These are phyloP conservation scores for Eragrostis tef DNA, from an alignment of 202 grass and related monocot species.

Conservation along the genomic window DNA sequence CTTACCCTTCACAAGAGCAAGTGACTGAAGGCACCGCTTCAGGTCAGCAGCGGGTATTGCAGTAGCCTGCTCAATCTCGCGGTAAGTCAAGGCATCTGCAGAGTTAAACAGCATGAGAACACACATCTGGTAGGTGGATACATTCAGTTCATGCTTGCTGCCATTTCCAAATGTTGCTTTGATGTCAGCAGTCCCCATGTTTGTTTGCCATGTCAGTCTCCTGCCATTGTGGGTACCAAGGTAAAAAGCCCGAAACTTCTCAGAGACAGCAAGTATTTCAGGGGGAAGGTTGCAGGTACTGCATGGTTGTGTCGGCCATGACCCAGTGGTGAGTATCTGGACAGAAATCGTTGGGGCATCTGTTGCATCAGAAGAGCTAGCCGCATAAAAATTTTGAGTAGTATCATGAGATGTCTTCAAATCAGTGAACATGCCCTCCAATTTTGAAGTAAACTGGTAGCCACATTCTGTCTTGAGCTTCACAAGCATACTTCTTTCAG, in stretches of 20 bases:
- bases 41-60: conserved; percentile 67
- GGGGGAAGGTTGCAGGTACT: conserved; percentile 66
- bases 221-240: conserved; percentile 86
- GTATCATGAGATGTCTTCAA: conserved; percentile 76
- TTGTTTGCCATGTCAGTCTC: conserved; percentile 85
- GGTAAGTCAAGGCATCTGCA: conserved; percentile 58
- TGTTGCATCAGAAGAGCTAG: conserved; percentile 41
- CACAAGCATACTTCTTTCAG: conserved; percentile 71
- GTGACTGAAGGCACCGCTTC: conserved; percentile 80
- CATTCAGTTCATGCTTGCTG: conserved; percentile 80
- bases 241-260: conserved; percentile 76
- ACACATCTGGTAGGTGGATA: conserved; percentile 93
- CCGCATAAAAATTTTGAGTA: conserved; percentile 59
- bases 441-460: conserved; percentile 76
- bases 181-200: conserved; percentile 81
- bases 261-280: conserved; percentile 68
- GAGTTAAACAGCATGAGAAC: conserved; percentile 79
- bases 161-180: conserved; percentile 78
- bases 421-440: conserved; percentile 85
- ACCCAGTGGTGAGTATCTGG: conserved; percentile 80
- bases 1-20: conserved; percentile 80
- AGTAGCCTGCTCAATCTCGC: conserved; percentile 73
- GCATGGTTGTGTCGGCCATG: conserved; percentile 74
- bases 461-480: conserved; percentile 80
- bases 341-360: conserved; percentile 62